Evolutionary conservation across 2,329 filamentous ascomycete genomes (phyloP).

Genomic region (Colletotrichum sp.): DNA sequence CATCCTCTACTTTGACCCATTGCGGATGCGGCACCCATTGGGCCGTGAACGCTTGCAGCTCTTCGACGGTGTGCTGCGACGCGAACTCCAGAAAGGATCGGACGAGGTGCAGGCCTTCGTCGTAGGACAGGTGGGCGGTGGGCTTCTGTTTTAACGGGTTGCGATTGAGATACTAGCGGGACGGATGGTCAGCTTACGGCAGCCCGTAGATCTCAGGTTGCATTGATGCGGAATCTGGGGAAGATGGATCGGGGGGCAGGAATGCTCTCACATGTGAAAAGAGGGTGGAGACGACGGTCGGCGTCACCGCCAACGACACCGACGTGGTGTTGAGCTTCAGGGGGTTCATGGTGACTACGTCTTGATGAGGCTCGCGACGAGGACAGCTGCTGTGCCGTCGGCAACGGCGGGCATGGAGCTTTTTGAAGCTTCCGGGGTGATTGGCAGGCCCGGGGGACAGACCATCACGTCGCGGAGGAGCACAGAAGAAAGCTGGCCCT

Average conservation of each 20-base stretch:
- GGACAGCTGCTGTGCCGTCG: not conserved
- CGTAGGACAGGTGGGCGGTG: constrained; percentile 90
- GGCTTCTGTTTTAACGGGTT: constrained; percentile 79
- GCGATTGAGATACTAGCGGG: constrained; percentile 77
- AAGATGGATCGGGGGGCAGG: not conserved
- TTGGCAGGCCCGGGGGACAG: constrained; percentile 1
- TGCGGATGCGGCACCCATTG: constrained; percentile 91
- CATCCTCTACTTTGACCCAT: constrained; percentile 82
- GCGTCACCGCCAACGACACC: constrained; percentile 83
- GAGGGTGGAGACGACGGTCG: constrained; percentile 85
- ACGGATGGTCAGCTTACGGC: not conserved
- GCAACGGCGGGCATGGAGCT: not conserved
- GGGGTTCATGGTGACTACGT: constrained; percentile 47
- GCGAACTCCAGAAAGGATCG: constrained; percentile 85
- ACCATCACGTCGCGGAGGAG: constrained; percentile 7
- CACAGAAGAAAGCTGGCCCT: constrained; percentile 1
- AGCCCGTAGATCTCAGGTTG: not conserved
- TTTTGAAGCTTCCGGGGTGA: constrained; percentile 7
- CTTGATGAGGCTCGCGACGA: not conserved
- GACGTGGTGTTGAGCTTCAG: constrained; percentile 75
- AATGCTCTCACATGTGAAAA: constrained; percentile 75
- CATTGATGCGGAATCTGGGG: not conserved
- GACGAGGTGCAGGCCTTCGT: constrained; percentile 88
- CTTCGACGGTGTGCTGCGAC: constrained; percentile 89
- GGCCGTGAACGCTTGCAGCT: constrained; percentile 87